Evolutionary conservation across 257 asterid species (phyloP), one percentile per base, ranked within the genome.

Genomic region (Ligustrum vulgare): DNA sequence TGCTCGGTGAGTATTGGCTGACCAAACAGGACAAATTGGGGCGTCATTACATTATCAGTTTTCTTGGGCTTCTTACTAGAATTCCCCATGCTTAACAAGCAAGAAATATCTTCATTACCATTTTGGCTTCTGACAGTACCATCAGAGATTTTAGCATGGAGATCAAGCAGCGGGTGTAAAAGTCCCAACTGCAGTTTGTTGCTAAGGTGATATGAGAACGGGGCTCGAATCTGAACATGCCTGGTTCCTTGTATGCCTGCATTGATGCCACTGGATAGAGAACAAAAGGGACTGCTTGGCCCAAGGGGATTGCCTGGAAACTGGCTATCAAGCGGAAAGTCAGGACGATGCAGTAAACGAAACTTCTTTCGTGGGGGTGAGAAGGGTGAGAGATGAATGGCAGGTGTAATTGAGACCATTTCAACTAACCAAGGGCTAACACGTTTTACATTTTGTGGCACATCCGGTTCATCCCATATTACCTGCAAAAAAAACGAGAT

Each of bases 241-340:
- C 98, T 92, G 98, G 98, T 93, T 94, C 97, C 98, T 97, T 94
- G 98, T 90, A 94, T 86, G 96, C 98, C 98, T 86, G 91, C 96
- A 92, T 97, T 63, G 32, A 85, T 70, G 84, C 82, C 84, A 87
- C 89, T 91, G 0, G 92, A 72, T 41, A 85, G 86, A 88, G 88
- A 82, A 79, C 87, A 80, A 37, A 90, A 75, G 69, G 91, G 89
- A 83, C 95, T 86, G 92, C 91, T 85, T 72, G 87, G 91, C 79
- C 87, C 86, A 37, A 87, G 87, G 81, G 91, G 91, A 84, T 84
- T 90, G 84, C 95, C 93, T 78, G 90, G 91, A 85, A 90, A 72
- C 75, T 87, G 97, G 78, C 87, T 82, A 69, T 91, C 92, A 8
- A 87, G 80, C 1, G 92, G 79, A 80, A 90, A 88, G 49, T 90